Evolutionary conservation across 2,329 filamentous ascomycete genomes (phyloP).

Genomic region (Cytospora paraplurivora): DNA sequence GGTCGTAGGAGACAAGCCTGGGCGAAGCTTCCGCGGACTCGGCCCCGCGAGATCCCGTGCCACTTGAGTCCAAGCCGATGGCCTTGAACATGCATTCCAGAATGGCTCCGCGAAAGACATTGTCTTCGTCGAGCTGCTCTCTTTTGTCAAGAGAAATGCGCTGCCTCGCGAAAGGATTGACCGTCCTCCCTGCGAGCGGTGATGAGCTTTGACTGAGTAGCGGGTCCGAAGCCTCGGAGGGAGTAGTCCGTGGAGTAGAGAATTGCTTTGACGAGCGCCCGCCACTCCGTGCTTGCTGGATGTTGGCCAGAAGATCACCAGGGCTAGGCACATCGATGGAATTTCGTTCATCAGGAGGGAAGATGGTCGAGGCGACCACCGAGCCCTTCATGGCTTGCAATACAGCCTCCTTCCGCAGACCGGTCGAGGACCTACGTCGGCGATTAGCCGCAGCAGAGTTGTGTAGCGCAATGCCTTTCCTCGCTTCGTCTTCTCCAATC

Average conservation of each 20-base stretch:
- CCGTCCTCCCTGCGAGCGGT: slow-evolving; percentile 52
- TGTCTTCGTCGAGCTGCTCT: slow-evolving; percentile 85
- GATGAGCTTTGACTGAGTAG: slow-evolving; percentile 43
- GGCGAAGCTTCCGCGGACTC: slow-evolving; percentile 86
- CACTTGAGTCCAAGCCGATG: slow-evolving; percentile 75
- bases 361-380: slow-evolving; percentile 44
- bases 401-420: slow-evolving; percentile 76
- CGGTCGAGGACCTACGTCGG: slow-evolving; percentile 64
- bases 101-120: slow-evolving; percentile 84
- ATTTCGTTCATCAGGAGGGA: slow-evolving; percentile 44
- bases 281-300: slow-evolving; percentile 66
- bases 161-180: slow-evolving; percentile 60
- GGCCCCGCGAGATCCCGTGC: slow-evolving; percentile 64
- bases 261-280: slow-evolving; percentile 47
- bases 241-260: slow-evolving; percentile 34
- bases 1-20: slow-evolving; percentile 79
- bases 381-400: slow-evolving; percentile 66
- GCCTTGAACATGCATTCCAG: slow-evolving; percentile 95
- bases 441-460: slow-evolving; percentile 70
- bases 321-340: slow-evolving; percentile 60
- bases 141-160: slow-evolving; percentile 65
- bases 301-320: slow-evolving; percentile 79
- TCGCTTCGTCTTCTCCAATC: slow-evolving; percentile 75
- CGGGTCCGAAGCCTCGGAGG: slow-evolving; percentile 36
- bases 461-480: slow-evolving; percentile 93